A percentile compares a stretch with the other conserved stretches of the same genome.
Conservation (phyloP, 192 early-diverging fungal genomes). For the Coemansia sp. region DNA sequence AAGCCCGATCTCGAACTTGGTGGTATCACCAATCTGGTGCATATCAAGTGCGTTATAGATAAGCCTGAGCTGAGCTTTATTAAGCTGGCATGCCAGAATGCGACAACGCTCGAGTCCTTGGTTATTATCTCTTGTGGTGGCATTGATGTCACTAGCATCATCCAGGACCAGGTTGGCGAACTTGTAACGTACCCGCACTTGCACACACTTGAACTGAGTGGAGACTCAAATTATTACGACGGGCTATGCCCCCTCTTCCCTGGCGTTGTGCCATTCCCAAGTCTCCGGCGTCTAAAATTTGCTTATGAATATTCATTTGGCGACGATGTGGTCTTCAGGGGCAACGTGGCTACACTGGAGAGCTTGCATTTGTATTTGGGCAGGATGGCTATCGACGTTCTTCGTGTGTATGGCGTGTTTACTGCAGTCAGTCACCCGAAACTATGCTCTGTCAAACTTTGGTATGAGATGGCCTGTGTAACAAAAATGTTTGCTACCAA, state of each 20-base stretch:
- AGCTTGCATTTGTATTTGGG: neutral
- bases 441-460: neutral
- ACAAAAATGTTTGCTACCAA: neutral
- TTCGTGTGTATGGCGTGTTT: neutral
- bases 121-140: too few species aligned
- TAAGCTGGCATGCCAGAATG: neutral
- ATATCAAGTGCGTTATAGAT: neutral
- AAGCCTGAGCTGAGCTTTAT: neutral
- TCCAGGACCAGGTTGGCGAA: neutral
- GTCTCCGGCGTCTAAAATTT: neutral
- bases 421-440: constrained; percentile 1
- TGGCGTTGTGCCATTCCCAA: neutral
- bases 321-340: neutral
- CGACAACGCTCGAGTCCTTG: neutral
- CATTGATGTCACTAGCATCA: neutral
- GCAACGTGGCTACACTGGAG: neutral
- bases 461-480: too few species aligned
- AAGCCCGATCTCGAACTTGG: neutral
- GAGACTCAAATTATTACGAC: neutral
- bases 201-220: neutral
- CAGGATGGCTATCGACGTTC: neutral
- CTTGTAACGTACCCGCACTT: neutral
- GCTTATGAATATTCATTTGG: neutral
- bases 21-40: neutral
- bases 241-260: neutral